Base-by-base conservation (phyloP, 1,284 basidiomycete species). In the Microbotryomycetes sp. region DNA sequence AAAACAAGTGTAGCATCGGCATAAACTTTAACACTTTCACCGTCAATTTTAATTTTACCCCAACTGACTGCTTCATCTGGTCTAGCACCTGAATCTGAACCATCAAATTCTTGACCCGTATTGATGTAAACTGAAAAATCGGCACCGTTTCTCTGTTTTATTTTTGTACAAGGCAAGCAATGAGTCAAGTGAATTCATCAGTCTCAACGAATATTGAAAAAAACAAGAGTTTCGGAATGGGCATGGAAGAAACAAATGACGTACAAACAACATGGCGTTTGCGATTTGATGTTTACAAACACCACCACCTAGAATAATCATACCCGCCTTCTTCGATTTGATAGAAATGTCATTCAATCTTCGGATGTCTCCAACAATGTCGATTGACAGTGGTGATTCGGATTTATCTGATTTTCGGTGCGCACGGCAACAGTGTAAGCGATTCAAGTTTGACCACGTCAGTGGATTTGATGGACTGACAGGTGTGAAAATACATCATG, bases 251-350 rank as follows among this genome's bases (percentile, higher is more conserved):
- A 53, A 29, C 9, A 3, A n/a, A 45, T 5, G 14, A 76, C 81
- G 73, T 75, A 94, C 92, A 74, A 98, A 97, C 25, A 99, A 80
- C 96, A 99, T 97, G 1, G 94, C 93, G 73, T 99, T 99, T 19
- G 93, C 93, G 62, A 99, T 97, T 74, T 98, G 96, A 75, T 98
- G 96, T 77, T 98, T 99, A 81, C 94, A 97, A 7, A 99, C 94
- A 1, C 96, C 96, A 16, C 96, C 96, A 15, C 96, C 96, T 6
- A 98, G 83, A 60, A 99, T 86, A 72, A 98, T 93, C 91, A 98
- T 98, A 3, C 96, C 96, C 5, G 96, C 96, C 76, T 93, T 94
- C 68, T 84, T 86, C 31, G 92, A 87, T 70, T 84, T 86, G 62
- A 97, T 83, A 15, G 89, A 86, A 29, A 91, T 79, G 75, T 98